phyloP scores from a whole-genome alignment of 441 rosid genomes.

The Viola pubescens region DNA sequence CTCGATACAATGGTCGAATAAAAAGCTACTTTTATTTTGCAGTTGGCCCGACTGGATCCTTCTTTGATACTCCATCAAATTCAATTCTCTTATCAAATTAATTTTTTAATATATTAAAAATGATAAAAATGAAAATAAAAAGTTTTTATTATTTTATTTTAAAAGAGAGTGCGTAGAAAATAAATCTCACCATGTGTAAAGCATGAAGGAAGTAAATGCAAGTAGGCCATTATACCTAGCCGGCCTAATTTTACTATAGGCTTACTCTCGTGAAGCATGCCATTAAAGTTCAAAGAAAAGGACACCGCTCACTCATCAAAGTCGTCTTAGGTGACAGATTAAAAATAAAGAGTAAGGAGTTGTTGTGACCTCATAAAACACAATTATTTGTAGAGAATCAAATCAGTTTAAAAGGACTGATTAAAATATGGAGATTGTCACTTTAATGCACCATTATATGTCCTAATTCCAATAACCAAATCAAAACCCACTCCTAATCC shows the following conservation, averaged over 20 bases:
- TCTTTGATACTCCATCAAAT: too few relatives aligned
- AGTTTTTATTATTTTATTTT: too few relatives aligned
- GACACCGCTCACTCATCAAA: background rate
- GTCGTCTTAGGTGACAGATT: background rate
- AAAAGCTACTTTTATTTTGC: too few relatives aligned
- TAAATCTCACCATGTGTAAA: too few relatives aligned
- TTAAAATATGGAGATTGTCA: conserved; percentile 13
- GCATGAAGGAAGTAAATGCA: too few relatives aligned
- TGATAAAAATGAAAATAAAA: too few relatives aligned
- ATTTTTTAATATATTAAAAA: too few relatives aligned
- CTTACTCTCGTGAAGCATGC: conserved; percentile 9
- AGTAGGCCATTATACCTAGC: background rate
- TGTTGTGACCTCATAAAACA: conserved; percentile 13
- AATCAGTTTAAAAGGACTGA: background rate
- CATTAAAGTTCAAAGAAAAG: conserved; percentile 9
- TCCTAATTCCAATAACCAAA: background rate
- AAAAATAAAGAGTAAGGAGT: conserved; percentile 2
- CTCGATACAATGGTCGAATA: too few relatives aligned
- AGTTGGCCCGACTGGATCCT: too few relatives aligned
- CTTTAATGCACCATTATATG: conserved; percentile 1
- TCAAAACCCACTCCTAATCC: background rate
- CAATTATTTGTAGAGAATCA: conserved; percentile 8
- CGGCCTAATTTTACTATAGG: background rate
- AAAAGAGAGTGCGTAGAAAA: too few relatives aligned
- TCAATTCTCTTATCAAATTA: too few relatives aligned